Conservation (phyloP, 805 yeast species). For the Yamadazyma ubonensis region DNA sequence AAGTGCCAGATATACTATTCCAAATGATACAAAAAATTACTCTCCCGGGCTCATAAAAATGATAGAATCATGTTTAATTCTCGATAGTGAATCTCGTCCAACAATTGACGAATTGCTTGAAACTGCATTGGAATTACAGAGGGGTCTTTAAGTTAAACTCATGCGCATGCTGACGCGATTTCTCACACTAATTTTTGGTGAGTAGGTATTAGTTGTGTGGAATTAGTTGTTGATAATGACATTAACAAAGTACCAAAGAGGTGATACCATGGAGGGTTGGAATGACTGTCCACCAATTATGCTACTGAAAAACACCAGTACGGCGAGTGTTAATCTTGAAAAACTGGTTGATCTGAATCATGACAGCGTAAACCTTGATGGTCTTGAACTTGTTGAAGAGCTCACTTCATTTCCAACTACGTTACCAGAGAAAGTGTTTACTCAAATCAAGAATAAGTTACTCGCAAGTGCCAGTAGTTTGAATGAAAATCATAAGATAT, state of each 20-base stretch:
- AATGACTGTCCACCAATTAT: conserved; percentile 55
- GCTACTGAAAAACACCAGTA: conserved; percentile 15
- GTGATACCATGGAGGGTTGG: conserved; percentile 52
- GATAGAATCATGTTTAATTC: conserved; percentile 58
- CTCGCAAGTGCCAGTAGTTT: conserved; percentile 3
- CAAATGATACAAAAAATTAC: conserved; percentile 49
- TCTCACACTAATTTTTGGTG: conserved; percentile 1
- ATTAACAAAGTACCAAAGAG: conserved; percentile 36
- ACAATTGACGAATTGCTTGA: conserved; percentile 56
- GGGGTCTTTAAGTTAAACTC: conserved; percentile 7
- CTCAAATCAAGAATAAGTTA: conserved; percentile 45
- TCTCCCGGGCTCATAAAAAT: conserved; percentile 55
- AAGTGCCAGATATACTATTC: conserved; percentile 62
- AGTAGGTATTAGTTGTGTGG: neutral
- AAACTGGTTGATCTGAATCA: neutral
- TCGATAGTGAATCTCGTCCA: conserved; percentile 65
- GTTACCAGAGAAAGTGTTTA: conserved; percentile 43
- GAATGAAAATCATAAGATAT: conserved; percentile 12
- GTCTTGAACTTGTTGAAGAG: conserved; percentile 10
- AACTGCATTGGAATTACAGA: conserved; percentile 40
- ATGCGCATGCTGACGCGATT: conserved; percentile 3
- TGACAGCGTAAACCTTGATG: neutral
- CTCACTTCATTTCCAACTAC: conserved; percentile 19
- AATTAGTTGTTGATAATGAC: conserved; percentile 20
- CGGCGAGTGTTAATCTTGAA: neutral